Evolutionary conservation across 2,329 filamentous ascomycete genomes (phyloP), one percentile per base, ranked within the genome.

Genomic region (Trichophyton benhamiae): DNA sequence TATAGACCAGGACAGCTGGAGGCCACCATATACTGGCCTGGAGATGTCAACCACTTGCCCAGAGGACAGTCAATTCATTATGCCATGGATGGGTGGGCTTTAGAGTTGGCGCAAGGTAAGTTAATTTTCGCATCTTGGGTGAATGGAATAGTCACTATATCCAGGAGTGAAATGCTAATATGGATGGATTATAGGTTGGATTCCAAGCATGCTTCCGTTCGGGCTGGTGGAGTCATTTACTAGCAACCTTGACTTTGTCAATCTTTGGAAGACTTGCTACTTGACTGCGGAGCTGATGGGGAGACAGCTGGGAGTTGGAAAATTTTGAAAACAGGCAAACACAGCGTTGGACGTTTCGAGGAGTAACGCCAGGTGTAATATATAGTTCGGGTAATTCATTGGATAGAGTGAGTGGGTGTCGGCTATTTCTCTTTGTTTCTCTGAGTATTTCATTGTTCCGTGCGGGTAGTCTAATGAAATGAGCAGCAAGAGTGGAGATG

Each of bases 151-250:
- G 27, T 49, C 3, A 9, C 1, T 13, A 7, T 22, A 13, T 49
- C 20, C 8, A 22, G 33, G 49, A 68, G 74, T 75, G 60, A 72
- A 73, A 36, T 70, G 74, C 42, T 72, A 75, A 64, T 74, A 75
- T 65, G 71, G 6, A 36, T 11, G 20, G 33, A 8, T 9, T 9
- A 3, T 52, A 46, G 36, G 91, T 65, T 95, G 89, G 89, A 95
- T 96, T 74, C 91, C 91, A 55, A 88, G 88, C 62, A 95, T 96
- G 91, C 79, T 96, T 59, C 87, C 88, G 74, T 95, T 95, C 74
- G 91, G 91, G 63, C 92, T 87, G 73, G 88, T 89, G 65, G 91
- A 95, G 75, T 85, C 83, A 55, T 80, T 95, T 63, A 83, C 80
- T 60, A 91, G 86, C 75, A 95, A 90, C 3, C 78, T 95, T 66